phyloP scores from a whole-genome alignment of 2,329 filamentous ascomycete genomes.

The Nemania bipapillata region DNA sequence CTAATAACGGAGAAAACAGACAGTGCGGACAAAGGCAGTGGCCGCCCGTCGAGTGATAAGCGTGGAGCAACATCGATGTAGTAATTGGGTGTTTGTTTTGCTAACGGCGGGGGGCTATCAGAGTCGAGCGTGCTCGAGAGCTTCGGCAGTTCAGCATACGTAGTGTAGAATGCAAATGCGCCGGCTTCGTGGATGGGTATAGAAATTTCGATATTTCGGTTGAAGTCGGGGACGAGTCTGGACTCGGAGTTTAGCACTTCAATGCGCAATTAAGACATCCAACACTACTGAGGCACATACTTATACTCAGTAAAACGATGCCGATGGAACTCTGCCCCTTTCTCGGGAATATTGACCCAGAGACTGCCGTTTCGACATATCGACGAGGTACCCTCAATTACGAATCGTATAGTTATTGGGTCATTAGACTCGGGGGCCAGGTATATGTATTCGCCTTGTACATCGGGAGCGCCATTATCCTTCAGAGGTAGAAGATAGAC shows the following conservation, averaged over 20 bases:
- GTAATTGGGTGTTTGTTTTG: constrained; percentile 78
- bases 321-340: constrained; percentile 79
- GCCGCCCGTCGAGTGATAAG: constrained; percentile 76
- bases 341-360: constrained; percentile 93
- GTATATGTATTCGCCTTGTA: constrained; percentile 91
- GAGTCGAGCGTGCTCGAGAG: constrained; percentile 69
- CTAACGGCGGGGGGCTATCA: constrained; percentile 59
- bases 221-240: constrained; percentile 91
- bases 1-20: constrained; percentile 94
- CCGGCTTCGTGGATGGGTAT: constrained; percentile 84
- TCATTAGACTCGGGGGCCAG: constrained; percentile 77
- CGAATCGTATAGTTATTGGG: constrained; percentile 85
- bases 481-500: constrained; percentile 91
- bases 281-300: constrained; percentile 64
- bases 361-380: constrained; percentile 94
- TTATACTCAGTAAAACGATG: constrained; percentile 87
- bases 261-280: not conserved
- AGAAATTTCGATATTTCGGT: constrained; percentile 88
- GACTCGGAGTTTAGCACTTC: constrained; percentile 22
- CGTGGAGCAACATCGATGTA: constrained; percentile 94
- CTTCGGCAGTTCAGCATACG: constrained; percentile 85
- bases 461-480: constrained; percentile 90
- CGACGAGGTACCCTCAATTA: constrained; percentile 93
- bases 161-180: constrained; percentile 93
- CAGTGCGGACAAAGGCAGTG: constrained; percentile 84